Conservation (phyloP, 495 filamentous ascomycete species). For the Penicillium waksmanii region DNA sequence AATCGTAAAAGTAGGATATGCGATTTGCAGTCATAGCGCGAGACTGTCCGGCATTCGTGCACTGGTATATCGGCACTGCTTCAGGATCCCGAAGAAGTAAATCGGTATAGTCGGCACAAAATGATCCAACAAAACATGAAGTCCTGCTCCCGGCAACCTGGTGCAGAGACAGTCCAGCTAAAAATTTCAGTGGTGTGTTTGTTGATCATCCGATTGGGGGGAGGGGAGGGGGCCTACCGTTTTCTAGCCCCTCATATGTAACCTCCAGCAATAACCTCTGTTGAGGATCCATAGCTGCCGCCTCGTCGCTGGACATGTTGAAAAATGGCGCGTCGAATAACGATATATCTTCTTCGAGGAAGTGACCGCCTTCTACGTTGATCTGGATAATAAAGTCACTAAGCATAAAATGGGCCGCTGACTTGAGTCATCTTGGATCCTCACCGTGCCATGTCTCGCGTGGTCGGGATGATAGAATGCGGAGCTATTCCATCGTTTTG, state of each 20-base stretch:
- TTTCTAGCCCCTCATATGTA: constrained; percentile 63
- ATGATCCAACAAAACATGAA: constrained; percentile 49
- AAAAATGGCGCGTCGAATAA: constrained; percentile 65
- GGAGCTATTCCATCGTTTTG: constrained; percentile 52
- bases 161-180: constrained; percentile 35
- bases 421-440: neutral
- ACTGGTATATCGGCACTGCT: constrained; percentile 33
- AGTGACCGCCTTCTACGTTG: constrained; percentile 41
- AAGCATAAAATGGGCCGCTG: neutral
- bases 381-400: constrained; percentile 23
- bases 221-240: constrained; percentile 16
- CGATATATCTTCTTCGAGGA: constrained; percentile 56
- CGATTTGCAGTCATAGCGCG: constrained; percentile 48
- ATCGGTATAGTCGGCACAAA: constrained; percentile 37
- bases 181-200: neutral
- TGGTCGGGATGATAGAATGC: constrained; percentile 61
- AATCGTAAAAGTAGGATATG: constrained; percentile 47
- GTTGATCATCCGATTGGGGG: neutral
- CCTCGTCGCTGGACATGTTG: constrained; percentile 58
- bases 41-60: constrained; percentile 37
- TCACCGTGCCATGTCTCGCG: constrained; percentile 28
- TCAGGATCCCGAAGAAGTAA: constrained; percentile 32
- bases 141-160: constrained; percentile 52
- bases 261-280: constrained; percentile 61
- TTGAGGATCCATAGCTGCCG: constrained; percentile 54